Evolutionary conservation across 2,329 filamentous ascomycete species (phyloP).

Genomic region (Trichoderma simmonsii): DNA sequence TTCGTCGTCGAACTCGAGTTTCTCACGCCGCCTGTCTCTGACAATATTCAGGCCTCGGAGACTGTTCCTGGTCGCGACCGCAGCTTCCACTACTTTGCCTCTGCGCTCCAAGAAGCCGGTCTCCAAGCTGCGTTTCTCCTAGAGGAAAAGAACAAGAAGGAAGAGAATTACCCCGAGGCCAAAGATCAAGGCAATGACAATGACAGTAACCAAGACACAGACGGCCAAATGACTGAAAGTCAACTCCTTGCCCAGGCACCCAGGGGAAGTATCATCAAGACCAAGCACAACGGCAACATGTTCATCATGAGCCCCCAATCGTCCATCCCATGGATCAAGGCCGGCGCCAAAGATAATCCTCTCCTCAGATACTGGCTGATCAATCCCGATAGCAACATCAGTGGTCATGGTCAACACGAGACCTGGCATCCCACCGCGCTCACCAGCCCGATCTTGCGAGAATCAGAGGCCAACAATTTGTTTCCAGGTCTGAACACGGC

Average conservation of each 20-base stretch:
- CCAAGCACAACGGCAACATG: conserved; percentile 5
- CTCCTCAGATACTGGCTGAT: conserved; percentile 18
- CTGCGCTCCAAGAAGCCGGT: conserved; percentile 1
- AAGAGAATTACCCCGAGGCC: not conserved
- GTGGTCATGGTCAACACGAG: not conserved
- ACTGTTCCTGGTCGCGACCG: not conserved
- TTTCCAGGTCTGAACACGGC: conserved; percentile 16
- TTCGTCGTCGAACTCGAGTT: conserved; percentile 24
- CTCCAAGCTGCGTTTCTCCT: conserved; percentile 18
- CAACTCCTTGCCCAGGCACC: not conserved
- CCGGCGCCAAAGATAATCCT: not conserved
- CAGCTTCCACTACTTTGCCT: conserved; percentile 10
- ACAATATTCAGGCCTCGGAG: no score
- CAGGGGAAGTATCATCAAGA: conserved; percentile 10
- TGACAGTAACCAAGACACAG: no score
- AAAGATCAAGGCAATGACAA: not conserved
- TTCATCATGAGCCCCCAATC: conserved; percentile 16
- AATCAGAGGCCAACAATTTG: conserved; percentile 17
- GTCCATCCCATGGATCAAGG: not conserved
- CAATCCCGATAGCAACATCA: not conserved
- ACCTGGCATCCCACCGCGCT: conserved; percentile 16
- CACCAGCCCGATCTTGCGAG: conserved; percentile 20
- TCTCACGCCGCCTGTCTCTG: conserved; percentile 6
- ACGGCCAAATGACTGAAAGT: not conserved
- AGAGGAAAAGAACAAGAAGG: not conserved